Evolutionary conservation across 2,329 filamentous ascomycete species (phyloP), one percentile per base, ranked within the genome.

Genomic region (Xylariaceae sp.): DNA sequence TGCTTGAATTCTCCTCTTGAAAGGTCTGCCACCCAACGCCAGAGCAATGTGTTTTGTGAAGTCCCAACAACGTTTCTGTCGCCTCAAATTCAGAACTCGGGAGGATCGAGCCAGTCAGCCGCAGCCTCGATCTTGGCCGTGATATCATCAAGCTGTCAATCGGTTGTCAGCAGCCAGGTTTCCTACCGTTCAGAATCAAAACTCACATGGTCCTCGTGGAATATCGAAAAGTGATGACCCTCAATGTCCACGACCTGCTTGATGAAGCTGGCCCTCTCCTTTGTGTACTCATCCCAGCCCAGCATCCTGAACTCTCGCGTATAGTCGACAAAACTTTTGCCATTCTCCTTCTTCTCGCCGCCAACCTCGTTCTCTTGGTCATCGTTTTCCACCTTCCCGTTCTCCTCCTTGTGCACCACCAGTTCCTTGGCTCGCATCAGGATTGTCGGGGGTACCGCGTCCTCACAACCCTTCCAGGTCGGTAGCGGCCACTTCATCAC

Each of bases 191-290:
- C n/a, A 32, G 15, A 13, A 13, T 9, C 16, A n/a, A 4, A 31
- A 47, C 60, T 51, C 40, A 63, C 60, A n/a, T 59, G 47, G 22
- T 54, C 32, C 1, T 51, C 38, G n/a, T 56, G 40, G 19, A 63
- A 63, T 16, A 63, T 51, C 19, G 46, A 53, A 46, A 72, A 79
- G 48, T 79, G 76, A 42, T 78, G 66, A 0, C 75, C 73, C 1
- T 73, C 63, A 2, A 78, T 61, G 9, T 73, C 67, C n/a, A 75
- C 44, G 2, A 76, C 62, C 11, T 66, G 55, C 19, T 57, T 54
- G 9, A 79, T 66, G 51, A 77, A 62, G 17, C 59, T 57, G 19
- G 61, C 60, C 17, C 67, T 59, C 31, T 53, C 39, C 11, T 42
- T 38, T 26, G 39, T 48, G 34, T 79, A 76, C 8, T 47, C 37